phyloP scores from a whole-genome alignment of 2,329 filamentous ascomycete species.

The Neodidymelliopsis sp. region DNA sequence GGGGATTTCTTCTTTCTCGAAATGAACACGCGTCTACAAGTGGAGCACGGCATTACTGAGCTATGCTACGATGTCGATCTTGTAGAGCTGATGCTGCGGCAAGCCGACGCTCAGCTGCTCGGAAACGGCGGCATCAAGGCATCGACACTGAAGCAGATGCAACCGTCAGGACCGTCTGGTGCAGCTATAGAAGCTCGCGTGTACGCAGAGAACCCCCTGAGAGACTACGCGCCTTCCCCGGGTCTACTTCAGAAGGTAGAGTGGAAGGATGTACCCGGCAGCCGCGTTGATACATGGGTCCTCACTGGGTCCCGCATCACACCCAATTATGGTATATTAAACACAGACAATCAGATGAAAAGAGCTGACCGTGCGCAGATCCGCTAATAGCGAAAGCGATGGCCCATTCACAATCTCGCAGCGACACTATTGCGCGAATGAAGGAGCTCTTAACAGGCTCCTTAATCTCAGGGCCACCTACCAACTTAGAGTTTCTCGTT shows the following conservation, averaged over 20 bases:
- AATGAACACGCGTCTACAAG: conserved; percentile 66
- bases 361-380: conserved; percentile 41
- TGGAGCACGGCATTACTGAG: conserved; percentile 67
- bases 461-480: conserved; percentile 61
- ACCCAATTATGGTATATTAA: conserved; percentile 60
- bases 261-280: conserved; percentile 59
- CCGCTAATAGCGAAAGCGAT: conserved; percentile 67
- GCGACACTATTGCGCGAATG: conserved; percentile 56
- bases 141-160: conserved; percentile 52
- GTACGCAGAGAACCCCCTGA: conserved; percentile 66
- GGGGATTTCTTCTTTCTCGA: conserved; percentile 76
- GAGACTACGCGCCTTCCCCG: conserved; percentile 65
- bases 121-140: conserved; percentile 56
- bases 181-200: conserved; percentile 62
- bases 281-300: conserved; percentile 71
- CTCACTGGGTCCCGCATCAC: conserved; percentile 64
- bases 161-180: conserved; percentile 54
- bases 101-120: conserved; percentile 60
- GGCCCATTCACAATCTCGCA: conserved; percentile 56
- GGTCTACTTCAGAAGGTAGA: conserved; percentile 65
- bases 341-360: background rate
- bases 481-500: conserved; percentile 64
- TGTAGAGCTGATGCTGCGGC: conserved; percentile 63
- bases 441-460: conserved; percentile 54
- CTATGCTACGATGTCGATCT: conserved; percentile 63